Percentiles rank a stretch among this genome's conserved stretches.
Conservation (phyloP, 306 rosid genomes). For the Medicago lupulina region DNA sequence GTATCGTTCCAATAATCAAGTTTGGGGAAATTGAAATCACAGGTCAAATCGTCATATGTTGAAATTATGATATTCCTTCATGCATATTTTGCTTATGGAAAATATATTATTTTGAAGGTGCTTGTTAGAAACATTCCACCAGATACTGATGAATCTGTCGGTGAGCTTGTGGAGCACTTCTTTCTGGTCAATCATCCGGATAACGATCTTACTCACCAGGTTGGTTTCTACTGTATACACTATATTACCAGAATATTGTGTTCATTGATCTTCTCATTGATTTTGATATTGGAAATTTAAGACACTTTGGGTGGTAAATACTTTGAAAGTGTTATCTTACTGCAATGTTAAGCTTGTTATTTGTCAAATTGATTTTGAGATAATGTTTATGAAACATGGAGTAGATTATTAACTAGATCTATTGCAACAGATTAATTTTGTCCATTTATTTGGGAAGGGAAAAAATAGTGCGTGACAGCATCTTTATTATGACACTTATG, state of each 20-base stretch:
- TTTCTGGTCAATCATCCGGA: slow-evolving; percentile 96
- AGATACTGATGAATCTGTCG: slow-evolving; percentile 82
- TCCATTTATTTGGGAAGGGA: slow-evolving; percentile 32
- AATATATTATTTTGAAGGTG: slow-evolving; percentile 63
- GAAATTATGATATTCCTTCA: slow-evolving; percentile 28
- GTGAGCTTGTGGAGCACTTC: slow-evolving; percentile 96
- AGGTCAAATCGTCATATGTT: neutral
- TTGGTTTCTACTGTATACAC: slow-evolving; percentile 42
- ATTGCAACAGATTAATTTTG: slow-evolving; percentile 8
- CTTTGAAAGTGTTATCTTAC: slow-evolving; percentile 10
- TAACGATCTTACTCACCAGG: slow-evolving; percentile 97
- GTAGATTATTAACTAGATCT: slow-evolving; percentile 25
- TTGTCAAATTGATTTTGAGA: slow-evolving; percentile 30
- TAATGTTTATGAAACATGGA: slow-evolving; percentile 25
- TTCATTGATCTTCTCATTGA: slow-evolving; percentile 29
- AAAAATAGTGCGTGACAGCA: slow-evolving; percentile 13
- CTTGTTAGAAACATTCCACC: slow-evolving; percentile 90
- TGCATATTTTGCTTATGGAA: slow-evolving; percentile 42
- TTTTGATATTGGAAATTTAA: slow-evolving; percentile 31
- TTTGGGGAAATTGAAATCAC: slow-evolving; percentile 14
- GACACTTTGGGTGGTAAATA: neutral
- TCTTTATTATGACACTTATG: slow-evolving; percentile 37
- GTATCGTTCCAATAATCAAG: slow-evolving; percentile 10
- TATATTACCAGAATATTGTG: neutral
- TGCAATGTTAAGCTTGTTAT: slow-evolving; percentile 20